These are phyloP conservation scores for Solanum chiquidenum DNA, from an alignment of 257 asterid species.

Conservation along the genomic window DNA sequence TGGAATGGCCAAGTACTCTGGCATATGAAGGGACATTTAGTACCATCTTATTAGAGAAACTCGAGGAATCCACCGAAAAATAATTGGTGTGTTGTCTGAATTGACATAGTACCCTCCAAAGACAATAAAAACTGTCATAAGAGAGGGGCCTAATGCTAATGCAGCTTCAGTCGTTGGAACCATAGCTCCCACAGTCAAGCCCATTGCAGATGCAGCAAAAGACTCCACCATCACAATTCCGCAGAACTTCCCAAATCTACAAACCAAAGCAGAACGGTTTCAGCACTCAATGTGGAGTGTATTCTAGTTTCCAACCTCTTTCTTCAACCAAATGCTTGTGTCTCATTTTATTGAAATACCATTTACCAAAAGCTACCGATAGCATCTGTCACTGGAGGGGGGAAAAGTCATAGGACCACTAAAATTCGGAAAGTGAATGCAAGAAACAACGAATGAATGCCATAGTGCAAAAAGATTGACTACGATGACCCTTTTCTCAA, in stretches of 20 bases:
- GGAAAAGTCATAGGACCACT: not conserved
- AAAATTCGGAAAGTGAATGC: not conserved
- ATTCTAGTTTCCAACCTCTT: not conserved
- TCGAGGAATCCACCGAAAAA: slow-evolving; percentile 92
- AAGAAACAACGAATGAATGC: not conserved
- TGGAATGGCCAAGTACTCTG: not conserved
- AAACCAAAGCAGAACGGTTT: not conserved
- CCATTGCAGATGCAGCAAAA: slow-evolving; percentile 96
- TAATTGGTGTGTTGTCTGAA: slow-evolving; percentile 80
- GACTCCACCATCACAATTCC: slow-evolving; percentile 85
- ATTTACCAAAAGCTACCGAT: not conserved
- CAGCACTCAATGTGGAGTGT: not conserved
- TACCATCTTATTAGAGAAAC: slow-evolving; percentile 95
- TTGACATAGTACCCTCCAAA: slow-evolving; percentile 96
- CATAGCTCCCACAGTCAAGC: slow-evolving; percentile 97
- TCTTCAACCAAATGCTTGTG: not conserved
- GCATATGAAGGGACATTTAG: not conserved
- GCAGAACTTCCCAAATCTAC: slow-evolving; percentile 82
- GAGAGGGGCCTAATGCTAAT: slow-evolving; percentile 88
- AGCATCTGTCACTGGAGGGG: not conserved
- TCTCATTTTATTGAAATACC: not conserved
- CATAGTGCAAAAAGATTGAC: not conserved
- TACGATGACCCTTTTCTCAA: not conserved
- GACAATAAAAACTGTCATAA: slow-evolving; percentile 93
- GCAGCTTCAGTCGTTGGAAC: slow-evolving; percentile 97